Evolutionary conservation across 306 rosid genomes (phyloP), one percentile per base, ranked within the genome.

Genomic region (Vigna trinervia): DNA sequence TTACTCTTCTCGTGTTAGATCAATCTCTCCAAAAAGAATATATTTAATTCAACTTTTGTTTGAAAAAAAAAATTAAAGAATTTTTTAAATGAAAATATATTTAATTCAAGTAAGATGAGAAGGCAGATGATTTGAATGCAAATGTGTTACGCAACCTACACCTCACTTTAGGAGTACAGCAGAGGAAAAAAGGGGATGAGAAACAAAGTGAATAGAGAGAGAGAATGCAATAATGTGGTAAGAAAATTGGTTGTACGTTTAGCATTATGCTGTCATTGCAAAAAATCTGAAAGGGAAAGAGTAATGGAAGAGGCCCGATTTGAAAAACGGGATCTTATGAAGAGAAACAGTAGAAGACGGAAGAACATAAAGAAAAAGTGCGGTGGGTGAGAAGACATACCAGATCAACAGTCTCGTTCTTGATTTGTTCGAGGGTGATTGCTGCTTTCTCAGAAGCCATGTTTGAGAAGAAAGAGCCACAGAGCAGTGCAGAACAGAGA

Each of bases 371-470:
- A 68, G 45, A 1, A 57, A 23, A 28, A 6, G 6, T 1, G 47
- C 38, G 20, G 38, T 12, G 32, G 4, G 69, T 19, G 75, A 71
- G 36, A 2, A 56, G 2, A 43, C 32, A 59, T 94, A 94, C 98
- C 97, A 94, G 86, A 90, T 94, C 98, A 84, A 94, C 98, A 4
- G 96, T 82, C 81, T 94, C 98, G 67, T 94, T 94, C 87, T 85
- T 91, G 85, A 94, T 90, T 87, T 86, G 89, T 65, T 94, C 97
- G 1, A 94, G 96, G 39, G 62, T 78, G 68, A 89, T 86, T 4
- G 76, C 81, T 51, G 64, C 62, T 26, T 80, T 85, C 10, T 68
- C 87, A 12, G 26, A 34, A 13, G 83, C 92, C 94, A 92, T 50
- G 19, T 8, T 47, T 64, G 3, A 22, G 70, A 22, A 11, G 22